Base-by-base conservation (phyloP, 202 grass and related monocot species). In the Alloteropsis angusta region DNA sequence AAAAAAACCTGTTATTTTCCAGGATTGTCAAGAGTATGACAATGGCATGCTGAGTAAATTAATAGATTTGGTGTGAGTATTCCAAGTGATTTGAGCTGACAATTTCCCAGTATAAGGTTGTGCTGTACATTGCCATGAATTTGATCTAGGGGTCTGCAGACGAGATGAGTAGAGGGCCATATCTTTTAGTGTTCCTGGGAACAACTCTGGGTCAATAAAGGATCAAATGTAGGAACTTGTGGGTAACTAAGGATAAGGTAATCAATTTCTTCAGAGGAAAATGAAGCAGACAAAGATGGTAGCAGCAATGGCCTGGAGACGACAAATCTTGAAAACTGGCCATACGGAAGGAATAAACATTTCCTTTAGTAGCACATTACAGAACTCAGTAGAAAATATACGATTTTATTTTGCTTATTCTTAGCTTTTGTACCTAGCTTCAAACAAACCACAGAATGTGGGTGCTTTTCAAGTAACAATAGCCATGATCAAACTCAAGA, bases 381-480 rank as follows among this genome's bases (percentile, higher is more conserved):
- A 46, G 56, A 48, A 76, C 6, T 61, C 41, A 21, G 6, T 48
- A 25, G 9, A 32, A 69, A 17, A 18, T 30, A 9, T 32, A 17
- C 23, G 14, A 18, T 48, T 48, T 68, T 68, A 19, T 56, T 36
- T 76, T 48, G 1, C 3, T 65, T 47, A 21, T 64, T 66, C 39
- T 73, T 62, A 73, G 72, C 5, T 42, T 61, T 52, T 43, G 14
- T 34, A 73, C 18, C 15, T 68, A 79, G 7, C 66, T 71, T 38
- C 69, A 78, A 78, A 48, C 1, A 32, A 37, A 54, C 28, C 45
- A 54, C 68, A 55, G 55, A 61, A 9, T 32, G 56, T 60, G 19
- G 34, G 68, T 68, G 19, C 75, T 74, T 77, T 70, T 63, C 17
- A 47, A 39, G 19, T 80, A 45, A 68, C 59, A 87, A 73, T 19